These are phyloP conservation scores for Phytopythium ostracodes DNA, from an alignment of 352 stramenopile species.

Conservation along the genomic window DNA sequence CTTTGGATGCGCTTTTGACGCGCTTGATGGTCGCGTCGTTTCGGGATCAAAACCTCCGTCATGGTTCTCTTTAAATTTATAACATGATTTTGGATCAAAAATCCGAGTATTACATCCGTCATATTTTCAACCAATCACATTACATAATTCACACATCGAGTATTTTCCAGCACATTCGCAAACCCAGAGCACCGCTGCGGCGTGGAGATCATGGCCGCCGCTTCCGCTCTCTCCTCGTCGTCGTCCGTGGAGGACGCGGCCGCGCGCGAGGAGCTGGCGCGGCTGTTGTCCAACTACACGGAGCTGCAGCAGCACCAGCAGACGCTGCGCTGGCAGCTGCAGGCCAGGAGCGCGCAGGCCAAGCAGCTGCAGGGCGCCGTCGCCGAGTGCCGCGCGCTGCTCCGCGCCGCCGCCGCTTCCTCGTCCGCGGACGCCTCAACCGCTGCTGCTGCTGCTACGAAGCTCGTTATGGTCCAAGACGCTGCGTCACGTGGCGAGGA, in stretches of 20 bases:
- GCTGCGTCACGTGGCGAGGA: neutral
- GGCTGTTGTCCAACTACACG: conserved; percentile 52
- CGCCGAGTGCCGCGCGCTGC: conserved; percentile 21
- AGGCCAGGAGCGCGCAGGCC: conserved; percentile 35
- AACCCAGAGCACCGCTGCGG: no score
- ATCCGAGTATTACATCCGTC: no score
- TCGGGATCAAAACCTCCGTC: neutral
- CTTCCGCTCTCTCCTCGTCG: neutral
- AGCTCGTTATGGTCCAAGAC: no score
- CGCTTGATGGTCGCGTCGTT: neutral
- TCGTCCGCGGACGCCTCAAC: neutral
- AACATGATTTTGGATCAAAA: neutral
- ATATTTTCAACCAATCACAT: neutral
- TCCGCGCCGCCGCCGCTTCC: neutral
- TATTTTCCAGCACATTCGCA: no score
- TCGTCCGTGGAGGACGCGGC: neutral
- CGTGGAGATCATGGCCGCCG: neutral
- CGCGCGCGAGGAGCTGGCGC: conserved; percentile 34
- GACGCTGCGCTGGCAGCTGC: conserved; percentile 44
- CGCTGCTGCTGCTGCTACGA: no score
- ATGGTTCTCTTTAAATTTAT: neutral
- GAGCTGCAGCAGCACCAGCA: conserved; percentile 56
- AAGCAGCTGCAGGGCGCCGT: conserved; percentile 36
- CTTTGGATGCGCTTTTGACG: no score
- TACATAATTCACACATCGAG: neutral